Percentiles rank a stretch among this genome's conserved stretches.
Conservation (phyloP, 305 asterid genomes). For the Fraxinus sp. region DNA sequence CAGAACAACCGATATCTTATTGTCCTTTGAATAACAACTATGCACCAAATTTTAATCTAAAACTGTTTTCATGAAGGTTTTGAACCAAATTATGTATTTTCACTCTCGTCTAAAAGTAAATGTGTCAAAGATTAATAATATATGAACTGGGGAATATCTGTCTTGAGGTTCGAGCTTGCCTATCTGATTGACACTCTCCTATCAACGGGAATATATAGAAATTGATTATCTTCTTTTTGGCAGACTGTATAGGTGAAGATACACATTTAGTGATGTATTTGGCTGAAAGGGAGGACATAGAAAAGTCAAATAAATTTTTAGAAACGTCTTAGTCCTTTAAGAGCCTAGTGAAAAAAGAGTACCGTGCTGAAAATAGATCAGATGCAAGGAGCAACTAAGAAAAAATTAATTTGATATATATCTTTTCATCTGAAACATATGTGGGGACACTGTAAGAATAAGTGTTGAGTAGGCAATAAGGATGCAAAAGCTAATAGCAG, state of each 20-base stretch:
- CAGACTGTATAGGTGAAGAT: background rate
- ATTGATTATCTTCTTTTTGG: background rate
- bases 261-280: background rate
- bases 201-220: background rate
- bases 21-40: background rate
- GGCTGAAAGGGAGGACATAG: background rate
- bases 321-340: conserved; percentile 4
- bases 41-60: background rate
- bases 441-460: background rate
- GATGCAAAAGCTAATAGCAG: background rate
- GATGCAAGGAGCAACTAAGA: background rate
- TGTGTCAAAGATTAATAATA: background rate
- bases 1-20: background rate
- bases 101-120: background rate
- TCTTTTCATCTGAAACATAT: conserved; percentile 3
- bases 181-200: background rate
- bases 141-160: background rate
- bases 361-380: conserved; percentile 14
- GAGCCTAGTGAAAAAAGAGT: background rate
- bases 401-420: background rate
- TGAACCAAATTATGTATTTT: background rate
- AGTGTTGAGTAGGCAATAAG: background rate
- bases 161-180: background rate
- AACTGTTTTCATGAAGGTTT: background rate
- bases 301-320: background rate